Conservation (phyloP, 2,329 filamentous ascomycete genomes). For the Penicillium concentricum region DNA sequence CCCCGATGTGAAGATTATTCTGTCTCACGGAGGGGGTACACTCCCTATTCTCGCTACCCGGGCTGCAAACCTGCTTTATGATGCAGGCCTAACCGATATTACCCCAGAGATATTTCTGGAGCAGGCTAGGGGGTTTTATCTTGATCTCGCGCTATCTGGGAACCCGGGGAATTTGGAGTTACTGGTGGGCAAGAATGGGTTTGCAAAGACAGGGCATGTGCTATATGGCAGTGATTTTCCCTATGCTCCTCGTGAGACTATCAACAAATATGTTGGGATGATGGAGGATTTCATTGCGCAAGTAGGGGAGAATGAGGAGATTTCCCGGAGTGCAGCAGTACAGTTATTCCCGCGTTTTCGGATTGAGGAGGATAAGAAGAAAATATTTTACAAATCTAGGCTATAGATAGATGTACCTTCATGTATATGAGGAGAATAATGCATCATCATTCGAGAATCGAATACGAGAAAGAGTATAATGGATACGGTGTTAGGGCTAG, state of each 20-base stretch:
- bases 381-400: background rate
- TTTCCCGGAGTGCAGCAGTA: background rate
- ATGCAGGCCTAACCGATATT: background rate
- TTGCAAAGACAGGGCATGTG: background rate
- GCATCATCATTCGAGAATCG: background rate
- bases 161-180: background rate
- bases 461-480: background rate
- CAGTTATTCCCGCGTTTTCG: background rate
- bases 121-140: background rate
- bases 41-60: background rate
- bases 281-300: background rate
- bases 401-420: background rate
- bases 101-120: background rate
- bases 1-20: background rate
- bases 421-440: background rate
- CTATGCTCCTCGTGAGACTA: background rate
- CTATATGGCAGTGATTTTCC: background rate
- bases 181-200: background rate
- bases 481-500: background rate
- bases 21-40: background rate
- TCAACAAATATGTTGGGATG: background rate
- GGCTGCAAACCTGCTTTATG: background rate
- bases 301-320: background rate
- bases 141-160: background rate
- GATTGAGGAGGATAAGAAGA: background rate